These are phyloP conservation scores for Ceratocystiopsis minuta DNA, from an alignment of 2,329 filamentous ascomycete species.

Conservation along the genomic window DNA sequence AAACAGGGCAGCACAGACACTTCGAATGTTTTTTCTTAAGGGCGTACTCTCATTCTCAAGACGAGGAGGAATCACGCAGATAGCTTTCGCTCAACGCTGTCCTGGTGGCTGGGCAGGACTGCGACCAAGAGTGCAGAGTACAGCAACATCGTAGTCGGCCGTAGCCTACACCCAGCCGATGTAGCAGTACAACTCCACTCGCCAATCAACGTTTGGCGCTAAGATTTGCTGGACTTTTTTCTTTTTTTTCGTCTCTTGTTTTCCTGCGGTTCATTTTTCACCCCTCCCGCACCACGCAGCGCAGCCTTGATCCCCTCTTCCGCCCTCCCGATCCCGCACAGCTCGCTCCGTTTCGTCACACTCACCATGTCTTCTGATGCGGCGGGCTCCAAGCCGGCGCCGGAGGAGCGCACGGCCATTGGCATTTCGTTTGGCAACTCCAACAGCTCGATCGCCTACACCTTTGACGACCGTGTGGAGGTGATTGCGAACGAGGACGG, in stretches of 20 bases:
- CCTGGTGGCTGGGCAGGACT: too few species aligned
- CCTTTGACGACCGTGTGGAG: conserved; percentile 82
- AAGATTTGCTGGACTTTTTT: background rate
- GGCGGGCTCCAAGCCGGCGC: conserved; percentile 17
- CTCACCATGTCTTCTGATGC: conserved; percentile 5
- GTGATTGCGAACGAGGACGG: conserved; percentile 99
- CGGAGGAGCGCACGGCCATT: conserved; percentile 53
- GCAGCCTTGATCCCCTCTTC: background rate
- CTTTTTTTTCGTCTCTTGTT: background rate
- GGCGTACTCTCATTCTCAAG: too few species aligned
- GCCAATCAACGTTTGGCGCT: too few species aligned
- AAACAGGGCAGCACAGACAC: too few species aligned
- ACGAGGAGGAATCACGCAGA: too few species aligned
- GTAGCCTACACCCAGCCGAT: background rate
- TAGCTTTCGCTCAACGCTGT: too few species aligned
- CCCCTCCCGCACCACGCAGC: background rate
- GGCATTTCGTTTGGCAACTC: conserved; percentile 97
- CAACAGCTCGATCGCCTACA: conserved; percentile 92
- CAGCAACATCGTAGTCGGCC: too few species aligned
- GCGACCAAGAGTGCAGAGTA: too few species aligned
- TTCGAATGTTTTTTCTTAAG: too few species aligned
- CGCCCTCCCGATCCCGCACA: background rate
- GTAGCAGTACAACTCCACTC: background rate
- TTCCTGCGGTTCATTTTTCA: background rate
- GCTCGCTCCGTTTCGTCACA: background rate